Percentiles rank a stretch among this genome's conserved stretches.
Evolutionary conservation across 83 land plant species (phyloP).

Genomic region (Diphasiastrum complanatum): DNA sequence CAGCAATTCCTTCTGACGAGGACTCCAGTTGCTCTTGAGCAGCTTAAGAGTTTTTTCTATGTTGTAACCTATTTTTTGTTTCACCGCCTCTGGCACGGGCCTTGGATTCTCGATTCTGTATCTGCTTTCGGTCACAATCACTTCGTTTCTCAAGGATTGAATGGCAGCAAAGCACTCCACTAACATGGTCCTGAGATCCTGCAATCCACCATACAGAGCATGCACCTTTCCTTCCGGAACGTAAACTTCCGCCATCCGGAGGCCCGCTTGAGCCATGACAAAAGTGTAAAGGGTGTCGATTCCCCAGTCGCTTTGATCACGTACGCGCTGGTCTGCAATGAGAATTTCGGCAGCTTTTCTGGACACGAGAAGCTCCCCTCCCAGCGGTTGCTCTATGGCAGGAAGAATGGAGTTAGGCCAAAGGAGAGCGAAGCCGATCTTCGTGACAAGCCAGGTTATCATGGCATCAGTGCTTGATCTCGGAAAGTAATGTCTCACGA

Average conservation of each 20-base stretch:
- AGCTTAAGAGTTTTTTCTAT: conserved; percentile 25
- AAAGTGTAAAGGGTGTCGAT: conserved; percentile 33
- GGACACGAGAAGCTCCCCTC: conserved; percentile 24
- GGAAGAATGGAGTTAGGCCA: conserved; percentile 25
- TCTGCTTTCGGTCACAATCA: not conserved
- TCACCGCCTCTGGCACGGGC: conserved; percentile 18
- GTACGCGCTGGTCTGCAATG: conserved; percentile 18
- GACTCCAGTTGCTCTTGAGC: conserved; percentile 17
- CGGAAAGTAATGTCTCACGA: conserved; percentile 28
- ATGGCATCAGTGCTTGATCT: conserved; percentile 27
- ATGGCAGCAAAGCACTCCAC: conserved; percentile 24
- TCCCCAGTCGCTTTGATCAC: conserved; percentile 26
- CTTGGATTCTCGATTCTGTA: conserved; percentile 19
- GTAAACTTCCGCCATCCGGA: conserved; percentile 23
- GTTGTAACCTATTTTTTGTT: conserved; percentile 26
- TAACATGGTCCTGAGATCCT: conserved; percentile 24
- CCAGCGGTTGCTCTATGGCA: conserved; percentile 24
- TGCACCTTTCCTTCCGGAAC: conserved; percentile 29
- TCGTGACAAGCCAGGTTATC: conserved; percentile 28
- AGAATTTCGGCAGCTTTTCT: conserved; percentile 15
- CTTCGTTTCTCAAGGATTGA: conserved; percentile 16
- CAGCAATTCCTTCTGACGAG: conserved; percentile 22
- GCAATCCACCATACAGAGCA: conserved; percentile 21
- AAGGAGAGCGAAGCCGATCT: conserved; percentile 21
- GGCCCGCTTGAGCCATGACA: conserved; percentile 17